Percentiles rank a stretch among this genome's conserved stretches.
These are phyloP conservation scores for Solanum lignicaule DNA, from an alignment of 257 asterid species.

Conservation along the genomic window DNA sequence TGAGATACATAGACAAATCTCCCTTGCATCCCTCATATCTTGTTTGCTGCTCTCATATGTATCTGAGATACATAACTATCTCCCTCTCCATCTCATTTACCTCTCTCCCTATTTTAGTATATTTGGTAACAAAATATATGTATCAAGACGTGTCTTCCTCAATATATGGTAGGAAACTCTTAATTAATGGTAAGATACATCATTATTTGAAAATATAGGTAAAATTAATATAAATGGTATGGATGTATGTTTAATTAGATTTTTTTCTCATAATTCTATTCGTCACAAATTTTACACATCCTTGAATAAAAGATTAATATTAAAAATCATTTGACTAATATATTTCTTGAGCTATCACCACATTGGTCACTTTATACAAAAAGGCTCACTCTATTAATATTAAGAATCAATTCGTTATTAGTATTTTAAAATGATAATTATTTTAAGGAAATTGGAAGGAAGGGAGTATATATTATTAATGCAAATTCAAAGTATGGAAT, in stretches of 20 bases:
- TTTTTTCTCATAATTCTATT: too few relatives aligned
- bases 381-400: background rate
- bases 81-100: background rate
- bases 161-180: background rate
- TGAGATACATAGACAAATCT: too few relatives aligned
- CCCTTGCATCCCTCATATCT: background rate
- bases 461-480: background rate
- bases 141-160: too few relatives aligned
- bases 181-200: too few relatives aligned
- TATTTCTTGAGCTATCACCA: background rate
- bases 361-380: background rate
- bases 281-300: background rate
- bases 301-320: too few relatives aligned
- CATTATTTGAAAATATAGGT: too few relatives aligned
- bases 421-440: background rate
- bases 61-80: background rate
- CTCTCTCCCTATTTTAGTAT: too few relatives aligned
- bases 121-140: too few relatives aligned
- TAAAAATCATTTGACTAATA: too few relatives aligned
- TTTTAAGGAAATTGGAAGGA: background rate
- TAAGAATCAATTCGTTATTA: background rate
- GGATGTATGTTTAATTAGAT: background rate
- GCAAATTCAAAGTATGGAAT: background rate
- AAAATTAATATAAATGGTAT: background rate
- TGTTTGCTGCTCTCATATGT: too few relatives aligned